These are phyloP conservation scores for Wickerhamomyces queroliae DNA, from an alignment of 805 yeast species.

Conservation along the genomic window DNA sequence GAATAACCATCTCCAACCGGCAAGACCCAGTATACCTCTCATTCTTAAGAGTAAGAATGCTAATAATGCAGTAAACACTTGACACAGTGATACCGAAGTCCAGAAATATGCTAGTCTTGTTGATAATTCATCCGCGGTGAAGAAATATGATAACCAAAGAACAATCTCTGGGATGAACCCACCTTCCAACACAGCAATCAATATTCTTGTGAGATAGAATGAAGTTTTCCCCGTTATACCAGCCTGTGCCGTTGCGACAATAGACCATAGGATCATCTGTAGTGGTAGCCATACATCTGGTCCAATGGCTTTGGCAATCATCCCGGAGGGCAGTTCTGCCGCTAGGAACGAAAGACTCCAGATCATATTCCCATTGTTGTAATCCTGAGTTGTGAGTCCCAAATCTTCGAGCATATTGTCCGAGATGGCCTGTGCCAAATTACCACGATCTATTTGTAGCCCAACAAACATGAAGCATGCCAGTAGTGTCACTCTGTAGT, in stretches of 20 bases:
- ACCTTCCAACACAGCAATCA: constrained; percentile 54
- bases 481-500: constrained; percentile 46
- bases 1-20: constrained; percentile 68
- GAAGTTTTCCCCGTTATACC: constrained; percentile 34
- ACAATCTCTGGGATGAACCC: constrained; percentile 63
- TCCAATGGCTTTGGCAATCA: constrained; percentile 55
- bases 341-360: constrained; percentile 42
- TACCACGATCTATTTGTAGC: constrained; percentile 52
- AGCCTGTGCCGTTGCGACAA: constrained; percentile 48
- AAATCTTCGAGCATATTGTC: constrained; percentile 51
- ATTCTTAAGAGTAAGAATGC: constrained; percentile 51
- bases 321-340: constrained; percentile 64
- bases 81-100: constrained; percentile 45
- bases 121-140: constrained; percentile 52
- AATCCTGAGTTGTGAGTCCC: constrained; percentile 45
- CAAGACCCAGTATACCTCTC: constrained; percentile 38
- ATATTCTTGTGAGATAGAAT: constrained; percentile 41
- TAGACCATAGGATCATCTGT: constrained; percentile 53
- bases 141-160: constrained; percentile 65
- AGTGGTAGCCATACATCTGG: constrained; percentile 56
- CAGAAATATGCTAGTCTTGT: constrained; percentile 57
- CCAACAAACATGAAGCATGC: constrained; percentile 55
- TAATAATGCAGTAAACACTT: constrained; percentile 39
- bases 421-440: constrained; percentile 51
- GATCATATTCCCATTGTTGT: constrained; percentile 52